These are phyloP conservation scores for Eucalyptus decipiens DNA, from an alignment of 345 rosid species.

Conservation along the genomic window DNA sequence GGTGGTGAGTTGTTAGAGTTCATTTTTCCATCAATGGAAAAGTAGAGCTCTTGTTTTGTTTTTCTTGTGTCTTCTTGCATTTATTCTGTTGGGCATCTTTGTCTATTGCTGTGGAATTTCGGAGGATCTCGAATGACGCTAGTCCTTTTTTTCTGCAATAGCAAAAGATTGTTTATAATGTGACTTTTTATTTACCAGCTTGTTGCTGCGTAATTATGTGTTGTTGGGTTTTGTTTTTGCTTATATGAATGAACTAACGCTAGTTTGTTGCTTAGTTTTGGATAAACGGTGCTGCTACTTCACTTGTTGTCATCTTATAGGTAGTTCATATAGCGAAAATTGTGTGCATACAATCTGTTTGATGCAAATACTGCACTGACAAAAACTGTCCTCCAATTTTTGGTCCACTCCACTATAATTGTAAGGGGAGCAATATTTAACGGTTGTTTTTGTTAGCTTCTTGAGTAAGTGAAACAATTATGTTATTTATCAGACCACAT, in stretches of 20 bases:
- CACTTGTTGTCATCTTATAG: neutral
- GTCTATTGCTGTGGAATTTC: neutral
- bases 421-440: neutral
- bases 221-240: neutral
- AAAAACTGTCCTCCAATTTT: neutral
- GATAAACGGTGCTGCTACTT: neutral
- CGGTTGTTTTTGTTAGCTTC: neutral
- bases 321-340: neutral
- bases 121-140: neutral
- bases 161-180: neutral
- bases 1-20: slow-evolving; percentile 5
- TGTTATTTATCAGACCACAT: neutral
- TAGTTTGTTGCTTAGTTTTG: neutral
- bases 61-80: neutral
- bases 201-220: neutral
- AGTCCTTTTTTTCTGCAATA: neutral
- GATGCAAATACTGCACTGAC: neutral
- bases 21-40: neutral
- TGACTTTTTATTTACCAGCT: neutral
- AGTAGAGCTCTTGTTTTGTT: neutral
- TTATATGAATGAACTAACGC: neutral
- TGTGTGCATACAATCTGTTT: neutral
- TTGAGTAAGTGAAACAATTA: neutral
- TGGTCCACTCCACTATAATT: neutral
- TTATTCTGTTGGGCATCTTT: neutral